Evolutionary conservation across 2,329 filamentous ascomycete species (phyloP), one percentile per base, ranked within the genome.

Genomic region (Fusarium humuli): DNA sequence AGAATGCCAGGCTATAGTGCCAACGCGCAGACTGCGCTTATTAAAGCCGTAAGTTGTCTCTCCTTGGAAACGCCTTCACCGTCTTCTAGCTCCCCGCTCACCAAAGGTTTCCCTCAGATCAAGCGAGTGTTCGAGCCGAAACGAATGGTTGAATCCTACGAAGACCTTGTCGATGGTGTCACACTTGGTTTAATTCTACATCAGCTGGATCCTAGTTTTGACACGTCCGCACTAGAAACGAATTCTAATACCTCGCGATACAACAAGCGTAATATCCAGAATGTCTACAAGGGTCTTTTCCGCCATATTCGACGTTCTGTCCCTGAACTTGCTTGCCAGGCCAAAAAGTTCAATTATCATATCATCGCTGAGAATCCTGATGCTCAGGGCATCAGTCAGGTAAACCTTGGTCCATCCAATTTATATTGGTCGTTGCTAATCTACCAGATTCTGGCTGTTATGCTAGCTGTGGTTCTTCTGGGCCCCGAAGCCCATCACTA

Each of bases 391-490:
- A 84, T 88, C 54, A 81, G 82, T 69, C 84, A 88, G 81, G 86
- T 83, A 83, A 14, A 8, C 20, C 16, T 29, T 8, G 13, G 37
- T 23, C 22, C 12, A 18, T 40, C 42, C 16, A 8, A 40, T 12
- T 18, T 25, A 12, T 16, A n/a, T 55, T 22, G 30, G 22, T 9
- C 32, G 37, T 29, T 42, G 46, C 63, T 67, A 62, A 67, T 44
- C 22, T 20, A 30, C 11, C 82, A 91, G 82, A 82, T 92, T 53
- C 81, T 92, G 44, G 88, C 88, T 62, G 83, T 91, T 58, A 85
- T 91, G 76, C 82, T 92, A 23, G 85, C 78, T 16, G 80, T 90
- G n/a, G 88, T 88, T 27, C 86, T 90, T 67, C 84, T 86, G 75
- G 89, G 88, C 14, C 85, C 87, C 27, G 85, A 88, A 57, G 84